Evolutionary conservation across 2,329 filamentous ascomycete species (phyloP).

Genomic region (Monilinia fructigena): DNA sequence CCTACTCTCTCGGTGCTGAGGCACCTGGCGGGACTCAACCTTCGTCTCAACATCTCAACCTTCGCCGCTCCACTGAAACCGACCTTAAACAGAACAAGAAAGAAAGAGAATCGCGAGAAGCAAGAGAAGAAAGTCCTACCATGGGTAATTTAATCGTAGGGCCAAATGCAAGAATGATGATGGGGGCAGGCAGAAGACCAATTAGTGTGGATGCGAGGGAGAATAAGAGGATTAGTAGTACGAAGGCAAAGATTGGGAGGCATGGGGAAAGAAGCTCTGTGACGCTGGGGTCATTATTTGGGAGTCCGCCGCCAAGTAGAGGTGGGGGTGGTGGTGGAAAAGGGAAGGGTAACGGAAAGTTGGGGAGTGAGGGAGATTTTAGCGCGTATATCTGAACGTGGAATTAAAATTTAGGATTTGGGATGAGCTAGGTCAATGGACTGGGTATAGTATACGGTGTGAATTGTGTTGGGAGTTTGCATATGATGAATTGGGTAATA

Average conservation of each 20-base stretch:
- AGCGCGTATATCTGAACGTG: slow-evolving; percentile 3
- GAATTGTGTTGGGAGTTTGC: slow-evolving; percentile 2
- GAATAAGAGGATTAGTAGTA: slow-evolving; percentile 23
- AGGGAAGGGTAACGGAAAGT: neutral
- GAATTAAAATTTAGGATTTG: neutral
- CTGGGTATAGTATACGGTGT: neutral
- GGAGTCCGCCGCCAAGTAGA: neutral
- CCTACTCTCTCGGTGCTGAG: neutral
- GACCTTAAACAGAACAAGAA: slow-evolving; percentile 24
- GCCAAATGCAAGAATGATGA: slow-evolving; percentile 27
- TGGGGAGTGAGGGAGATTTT: slow-evolving; percentile 10
- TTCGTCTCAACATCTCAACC: neutral
- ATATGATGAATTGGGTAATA: neutral
- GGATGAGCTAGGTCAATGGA: neutral
- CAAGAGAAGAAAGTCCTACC: slow-evolving; percentile 9
- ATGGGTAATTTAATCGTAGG: slow-evolving; percentile 23
- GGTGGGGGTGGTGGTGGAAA: neutral
- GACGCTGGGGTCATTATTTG: neutral
- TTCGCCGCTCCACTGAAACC: slow-evolving; percentile 23
- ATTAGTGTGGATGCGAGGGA: slow-evolving; percentile 33
- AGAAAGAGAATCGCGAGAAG: slow-evolving; percentile 6
- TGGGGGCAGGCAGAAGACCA: slow-evolving; percentile 30
- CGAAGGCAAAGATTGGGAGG: slow-evolving; percentile 27
- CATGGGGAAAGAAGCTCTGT: slow-evolving; percentile 18
- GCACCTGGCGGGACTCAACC: neutral